Evolutionary conservation across 345 rosid species (phyloP).

Genomic region (Cardiospermum halicacabum): DNA sequence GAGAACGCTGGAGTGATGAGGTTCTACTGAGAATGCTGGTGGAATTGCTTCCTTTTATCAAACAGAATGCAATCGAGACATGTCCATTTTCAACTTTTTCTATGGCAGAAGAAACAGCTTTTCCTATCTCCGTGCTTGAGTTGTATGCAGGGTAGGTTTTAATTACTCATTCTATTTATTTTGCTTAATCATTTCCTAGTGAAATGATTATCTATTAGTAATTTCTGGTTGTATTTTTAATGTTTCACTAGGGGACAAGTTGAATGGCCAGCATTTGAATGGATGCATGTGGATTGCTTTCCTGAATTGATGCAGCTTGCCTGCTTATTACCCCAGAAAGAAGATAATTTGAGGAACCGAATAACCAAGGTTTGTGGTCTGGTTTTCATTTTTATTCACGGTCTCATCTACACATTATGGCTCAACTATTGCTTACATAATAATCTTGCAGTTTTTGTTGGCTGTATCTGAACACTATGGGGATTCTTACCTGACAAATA

Average conservation of each 20-base stretch:
- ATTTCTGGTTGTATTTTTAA: slow-evolving; percentile 14
- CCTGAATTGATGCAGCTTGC: slow-evolving; percentile 72
- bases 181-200: slow-evolving; percentile 4
- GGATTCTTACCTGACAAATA: slow-evolving; percentile 66
- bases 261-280: slow-evolving; percentile 89
- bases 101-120: slow-evolving; percentile 34
- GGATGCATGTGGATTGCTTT: slow-evolving; percentile 93
- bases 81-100: slow-evolving; percentile 69
- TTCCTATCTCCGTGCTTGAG: slow-evolving; percentile 61
- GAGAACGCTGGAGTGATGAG: slow-evolving; percentile 92
- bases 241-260: slow-evolving; percentile 53
- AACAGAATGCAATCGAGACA: slow-evolving; percentile 67
- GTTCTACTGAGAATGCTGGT: slow-evolving; percentile 76
- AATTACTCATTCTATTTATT: not conserved
- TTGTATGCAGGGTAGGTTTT: slow-evolving; percentile 60
- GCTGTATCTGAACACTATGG: slow-evolving; percentile 71
- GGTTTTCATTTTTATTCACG: slow-evolving; percentile 8
- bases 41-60: slow-evolving; percentile 70
- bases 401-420: slow-evolving; percentile 1
- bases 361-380: slow-evolving; percentile 57
- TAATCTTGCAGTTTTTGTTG: slow-evolving; percentile 67
- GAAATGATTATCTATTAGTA: not conserved
- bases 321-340: slow-evolving; percentile 82
- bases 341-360: slow-evolving; percentile 80
- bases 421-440: slow-evolving; percentile 16